phyloP scores from a whole-genome alignment of 176 grass and related monocot species.

The Phoenix dactylifera region DNA sequence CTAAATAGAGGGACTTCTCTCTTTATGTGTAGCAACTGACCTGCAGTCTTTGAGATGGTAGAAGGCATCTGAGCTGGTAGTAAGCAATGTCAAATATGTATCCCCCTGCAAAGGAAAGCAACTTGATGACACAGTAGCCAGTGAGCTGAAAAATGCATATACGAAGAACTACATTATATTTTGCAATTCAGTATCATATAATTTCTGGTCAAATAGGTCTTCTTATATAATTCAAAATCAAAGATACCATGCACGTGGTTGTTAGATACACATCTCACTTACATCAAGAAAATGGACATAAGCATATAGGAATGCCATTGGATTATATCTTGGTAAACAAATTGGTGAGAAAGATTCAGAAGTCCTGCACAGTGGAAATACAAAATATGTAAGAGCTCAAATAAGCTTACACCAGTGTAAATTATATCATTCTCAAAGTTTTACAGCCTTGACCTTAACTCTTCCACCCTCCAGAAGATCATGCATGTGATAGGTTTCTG shows the following conservation, averaged over 20 bases:
- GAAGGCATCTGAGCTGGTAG: constrained; percentile 76
- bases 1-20: no score
- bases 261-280: constrained; percentile 25
- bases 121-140: constrained; percentile 18
- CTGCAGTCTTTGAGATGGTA: constrained; percentile 94
- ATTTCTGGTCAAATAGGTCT: neutral
- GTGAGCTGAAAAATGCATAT: no score
- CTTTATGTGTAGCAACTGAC: constrained; percentile 29
- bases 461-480: no score
- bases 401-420: no score
- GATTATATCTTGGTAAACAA: constrained; percentile 97
- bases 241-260: neutral
- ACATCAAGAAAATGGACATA: constrained; percentile 99
- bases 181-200: no score
- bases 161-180: no score
- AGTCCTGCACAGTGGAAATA: constrained; percentile 49
- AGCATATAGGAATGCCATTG: constrained; percentile 91
- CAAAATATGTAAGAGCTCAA: no score
- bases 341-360: constrained; percentile 97
- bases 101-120: constrained; percentile 49
- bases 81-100: constrained; percentile 73
- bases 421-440: no score
- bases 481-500: no score
- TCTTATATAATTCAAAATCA: neutral
- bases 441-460: no score